These are phyloP conservation scores for Serendipita vermifera DNA, from an alignment of 768 basidiomycete genomes.

Conservation along the genomic window DNA sequence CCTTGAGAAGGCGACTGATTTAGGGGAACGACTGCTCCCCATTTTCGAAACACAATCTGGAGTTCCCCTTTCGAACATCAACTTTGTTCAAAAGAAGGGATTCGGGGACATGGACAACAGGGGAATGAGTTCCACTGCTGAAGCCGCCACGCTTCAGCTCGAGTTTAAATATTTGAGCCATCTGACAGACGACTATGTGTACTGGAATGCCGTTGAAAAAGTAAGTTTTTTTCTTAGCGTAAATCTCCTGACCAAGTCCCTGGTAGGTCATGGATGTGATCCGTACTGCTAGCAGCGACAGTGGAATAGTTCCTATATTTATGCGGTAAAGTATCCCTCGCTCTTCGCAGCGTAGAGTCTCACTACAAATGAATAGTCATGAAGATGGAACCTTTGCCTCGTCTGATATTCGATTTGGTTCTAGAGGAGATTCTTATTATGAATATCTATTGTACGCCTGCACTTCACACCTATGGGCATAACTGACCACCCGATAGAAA, in stretches of 20 bases:
- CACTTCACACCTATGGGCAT: not conserved
- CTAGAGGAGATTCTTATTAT: slow-evolving; percentile 87
- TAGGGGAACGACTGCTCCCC: slow-evolving; percentile 75
- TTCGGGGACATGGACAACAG: slow-evolving; percentile 45
- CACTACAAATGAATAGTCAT: slow-evolving; percentile 27
- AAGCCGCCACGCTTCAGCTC: slow-evolving; percentile 79
- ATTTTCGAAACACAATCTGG: slow-evolving; percentile 73
- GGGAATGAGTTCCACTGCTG: slow-evolving; percentile 63
- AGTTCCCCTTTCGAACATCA: slow-evolving; percentile 67
- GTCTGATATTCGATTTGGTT: slow-evolving; percentile 76
- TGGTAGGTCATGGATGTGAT: slow-evolving; percentile 53
- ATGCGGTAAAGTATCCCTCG: slow-evolving; percentile 40
- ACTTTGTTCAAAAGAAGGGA: slow-evolving; percentile 50
- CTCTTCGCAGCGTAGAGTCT: not conserved
- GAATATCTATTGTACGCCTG: slow-evolving; percentile 65
- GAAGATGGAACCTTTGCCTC: slow-evolving; percentile 40
- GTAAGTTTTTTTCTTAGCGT: slow-evolving; percentile 25
- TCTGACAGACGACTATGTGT: slow-evolving; percentile 61
- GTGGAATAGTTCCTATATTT: slow-evolving; percentile 75
- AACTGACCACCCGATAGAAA: slow-evolving; percentile 30
- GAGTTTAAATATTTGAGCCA: slow-evolving; percentile 81
- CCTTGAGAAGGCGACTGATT: slow-evolving; percentile 63
- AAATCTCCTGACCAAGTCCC: not conserved
- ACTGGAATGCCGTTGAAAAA: slow-evolving; percentile 70
- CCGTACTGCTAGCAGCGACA: slow-evolving; percentile 43